These are phyloP conservation scores for Coelastrella sp. DNA, from an alignment of 139 green algal genomes.

Conservation along the genomic window DNA sequence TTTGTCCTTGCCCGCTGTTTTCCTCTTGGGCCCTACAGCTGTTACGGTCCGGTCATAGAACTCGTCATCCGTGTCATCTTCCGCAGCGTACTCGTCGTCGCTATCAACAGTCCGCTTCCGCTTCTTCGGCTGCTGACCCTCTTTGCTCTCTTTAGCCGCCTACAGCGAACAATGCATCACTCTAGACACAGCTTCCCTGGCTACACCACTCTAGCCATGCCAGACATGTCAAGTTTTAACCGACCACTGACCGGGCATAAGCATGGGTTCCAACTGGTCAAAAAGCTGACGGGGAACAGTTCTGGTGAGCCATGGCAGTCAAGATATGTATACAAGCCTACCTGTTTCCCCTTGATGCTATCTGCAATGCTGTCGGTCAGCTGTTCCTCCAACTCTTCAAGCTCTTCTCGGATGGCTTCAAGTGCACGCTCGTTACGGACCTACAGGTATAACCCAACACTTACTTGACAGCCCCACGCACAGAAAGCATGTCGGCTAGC, in stretches of 20 bases:
- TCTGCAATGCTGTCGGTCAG: constrained; percentile 83
- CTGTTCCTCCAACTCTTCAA: constrained; percentile 91
- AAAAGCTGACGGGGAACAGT: too few relatives aligned
- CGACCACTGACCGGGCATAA: too few relatives aligned
- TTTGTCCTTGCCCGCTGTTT: background rate
- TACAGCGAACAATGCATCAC: background rate
- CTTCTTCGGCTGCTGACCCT: constrained; percentile 42
- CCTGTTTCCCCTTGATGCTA: constrained; percentile 31
- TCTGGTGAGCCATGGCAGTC: too few relatives aligned
- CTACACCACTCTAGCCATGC: too few relatives aligned
- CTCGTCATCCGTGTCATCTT: constrained; percentile 77
- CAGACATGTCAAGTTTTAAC: too few relatives aligned
- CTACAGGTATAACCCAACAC: too few relatives aligned
- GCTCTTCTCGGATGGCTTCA: constrained; percentile 78
- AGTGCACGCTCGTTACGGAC: constrained; percentile 66
- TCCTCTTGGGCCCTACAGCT: constrained; percentile 13
- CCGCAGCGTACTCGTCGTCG: constrained; percentile 61
- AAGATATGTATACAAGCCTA: too few relatives aligned
- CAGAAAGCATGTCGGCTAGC: too few relatives aligned
- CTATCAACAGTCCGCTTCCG: constrained; percentile 39
- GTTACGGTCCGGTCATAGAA: constrained; percentile 82
- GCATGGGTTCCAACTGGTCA: too few relatives aligned
- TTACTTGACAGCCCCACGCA: too few relatives aligned
- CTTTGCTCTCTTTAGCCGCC: background rate
- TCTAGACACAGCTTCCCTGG: too few relatives aligned